Evolutionary conservation across 2,329 filamentous ascomycete genomes (phyloP).

Genomic region (Polychaeton citri): DNA sequence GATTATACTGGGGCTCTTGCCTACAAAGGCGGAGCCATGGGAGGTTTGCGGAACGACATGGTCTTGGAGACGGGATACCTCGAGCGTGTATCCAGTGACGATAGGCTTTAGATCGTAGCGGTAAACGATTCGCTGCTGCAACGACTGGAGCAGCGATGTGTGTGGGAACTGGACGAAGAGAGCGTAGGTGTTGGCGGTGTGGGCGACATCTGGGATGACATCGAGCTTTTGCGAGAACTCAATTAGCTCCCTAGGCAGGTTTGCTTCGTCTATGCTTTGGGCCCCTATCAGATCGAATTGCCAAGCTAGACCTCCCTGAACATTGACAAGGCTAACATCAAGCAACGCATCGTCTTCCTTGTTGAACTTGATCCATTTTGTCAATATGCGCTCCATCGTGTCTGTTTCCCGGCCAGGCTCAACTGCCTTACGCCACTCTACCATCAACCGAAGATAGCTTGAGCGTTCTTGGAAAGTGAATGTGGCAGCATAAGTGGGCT

Average conservation of each 20-base stretch:
- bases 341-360: conserved; percentile 14
- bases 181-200: conserved; percentile 3
- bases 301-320: conserved; percentile 17
- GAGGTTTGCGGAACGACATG: conserved; percentile 3
- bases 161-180: conserved; percentile 10
- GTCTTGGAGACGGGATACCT: conserved; percentile 18
- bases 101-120: conserved; percentile 10
- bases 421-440: conserved; percentile 13
- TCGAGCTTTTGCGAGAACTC: conserved; percentile 10
- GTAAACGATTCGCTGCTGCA: conserved; percentile 16
- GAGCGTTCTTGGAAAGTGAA: conserved; percentile 15
- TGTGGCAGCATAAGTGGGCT: conserved; percentile 15
- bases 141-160: conserved; percentile 2
- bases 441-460: conserved; percentile 13
- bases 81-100: conserved; percentile 16
- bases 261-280: conserved; percentile 6
- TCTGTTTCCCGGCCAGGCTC: background rate
- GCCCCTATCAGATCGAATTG: conserved; percentile 16
- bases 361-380: conserved; percentile 16
- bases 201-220: conserved; percentile 6
- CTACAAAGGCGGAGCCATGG: background rate
- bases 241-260: conserved; percentile 6
- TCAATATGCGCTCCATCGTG: conserved; percentile 5
- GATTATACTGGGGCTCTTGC: background rate
- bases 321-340: conserved; percentile 15